A percentile compares a stretch with the other conserved stretches of the same genome.
These are phyloP conservation scores for Termitomyces sp. DNA, from an alignment of 768 basidiomycete species.

Conservation along the genomic window DNA sequence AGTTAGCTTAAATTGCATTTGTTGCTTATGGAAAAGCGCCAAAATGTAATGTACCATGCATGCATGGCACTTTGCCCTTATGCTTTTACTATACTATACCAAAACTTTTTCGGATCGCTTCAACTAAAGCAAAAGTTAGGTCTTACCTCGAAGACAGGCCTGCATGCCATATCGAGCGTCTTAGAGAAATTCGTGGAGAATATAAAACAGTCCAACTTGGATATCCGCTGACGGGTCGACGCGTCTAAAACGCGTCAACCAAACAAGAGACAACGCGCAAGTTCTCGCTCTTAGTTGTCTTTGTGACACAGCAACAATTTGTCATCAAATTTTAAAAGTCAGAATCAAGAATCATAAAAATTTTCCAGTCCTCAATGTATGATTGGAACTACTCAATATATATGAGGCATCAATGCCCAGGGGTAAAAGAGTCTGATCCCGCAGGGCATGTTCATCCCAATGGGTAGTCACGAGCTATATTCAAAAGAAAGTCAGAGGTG, in stretches of 20 bases:
- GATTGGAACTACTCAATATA: not conserved
- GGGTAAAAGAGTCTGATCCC: slow-evolving; percentile 50
- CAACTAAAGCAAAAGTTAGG: not conserved
- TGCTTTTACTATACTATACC: slow-evolving; percentile 65
- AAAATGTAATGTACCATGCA: slow-evolving; percentile 36
- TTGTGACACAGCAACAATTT: not conserved
- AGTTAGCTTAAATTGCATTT: not conserved
- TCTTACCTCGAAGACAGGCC: slow-evolving; percentile 16
- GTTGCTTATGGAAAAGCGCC: not conserved
- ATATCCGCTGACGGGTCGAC: not conserved
- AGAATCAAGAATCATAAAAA: not conserved
- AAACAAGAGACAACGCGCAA: slow-evolving; percentile 33
- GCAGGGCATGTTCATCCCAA: slow-evolving; percentile 44
- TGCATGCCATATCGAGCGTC: slow-evolving; percentile 4
- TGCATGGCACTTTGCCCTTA: slow-evolving; percentile 64
- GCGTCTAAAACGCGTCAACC: slow-evolving; percentile 14
- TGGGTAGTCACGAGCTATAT: slow-evolving; percentile 43
- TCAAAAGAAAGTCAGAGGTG: not conserved
- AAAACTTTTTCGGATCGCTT: not conserved
- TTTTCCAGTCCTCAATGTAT: not conserved
- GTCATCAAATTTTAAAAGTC: not conserved
- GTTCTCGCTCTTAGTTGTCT: too few relatives aligned
- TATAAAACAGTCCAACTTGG: not conserved
- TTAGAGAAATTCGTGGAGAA: not conserved
- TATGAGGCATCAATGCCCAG: slow-evolving; percentile 36